phyloP scores from a whole-genome alignment of 2,329 filamentous ascomycete genomes.

The Pestalotiopsis sp. region DNA sequence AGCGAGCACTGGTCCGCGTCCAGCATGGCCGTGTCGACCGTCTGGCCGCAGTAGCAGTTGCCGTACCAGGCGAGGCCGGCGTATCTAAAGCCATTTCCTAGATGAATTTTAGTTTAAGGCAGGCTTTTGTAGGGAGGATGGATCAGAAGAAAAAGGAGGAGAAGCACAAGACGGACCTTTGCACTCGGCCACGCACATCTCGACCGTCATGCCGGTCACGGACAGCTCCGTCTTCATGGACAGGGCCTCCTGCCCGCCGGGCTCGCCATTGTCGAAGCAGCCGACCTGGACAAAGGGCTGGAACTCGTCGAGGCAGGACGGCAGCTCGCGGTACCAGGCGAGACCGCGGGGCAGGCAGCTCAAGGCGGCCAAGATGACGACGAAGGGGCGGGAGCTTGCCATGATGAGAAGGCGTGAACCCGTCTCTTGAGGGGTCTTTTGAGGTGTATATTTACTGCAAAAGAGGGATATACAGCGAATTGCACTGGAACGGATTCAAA shows the following conservation, averaged over 20 bases:
- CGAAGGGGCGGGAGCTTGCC: not conserved
- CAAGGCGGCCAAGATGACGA: not conserved
- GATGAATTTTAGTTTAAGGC: too few relatives aligned
- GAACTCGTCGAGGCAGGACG: constrained; percentile 46
- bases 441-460: too few relatives aligned
- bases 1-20: constrained; percentile 59
- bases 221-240: constrained; percentile 43
- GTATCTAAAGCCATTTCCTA: constrained; percentile 52
- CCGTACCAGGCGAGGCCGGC: constrained; percentile 55
- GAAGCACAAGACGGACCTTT: constrained; percentile 38
- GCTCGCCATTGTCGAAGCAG: constrained; percentile 45
- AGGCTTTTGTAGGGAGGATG: not conserved
- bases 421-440: too few relatives aligned
- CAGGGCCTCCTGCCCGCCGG: constrained; percentile 34
- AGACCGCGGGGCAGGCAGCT: constrained; percentile 31
- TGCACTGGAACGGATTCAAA: not conserved
- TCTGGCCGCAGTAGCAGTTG: constrained; percentile 56
- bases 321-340: constrained; percentile 47
- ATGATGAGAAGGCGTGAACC: not conserved
- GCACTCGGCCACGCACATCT: constrained; percentile 51
- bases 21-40: constrained; percentile 55
- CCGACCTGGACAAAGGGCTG: constrained; percentile 52
- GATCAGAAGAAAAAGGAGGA: not conserved
- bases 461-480: too few relatives aligned
- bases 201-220: constrained; percentile 46